phyloP scores from a whole-genome alignment of 1,139 yeast genomes.

The Martiniozyma asiatica region DNA sequence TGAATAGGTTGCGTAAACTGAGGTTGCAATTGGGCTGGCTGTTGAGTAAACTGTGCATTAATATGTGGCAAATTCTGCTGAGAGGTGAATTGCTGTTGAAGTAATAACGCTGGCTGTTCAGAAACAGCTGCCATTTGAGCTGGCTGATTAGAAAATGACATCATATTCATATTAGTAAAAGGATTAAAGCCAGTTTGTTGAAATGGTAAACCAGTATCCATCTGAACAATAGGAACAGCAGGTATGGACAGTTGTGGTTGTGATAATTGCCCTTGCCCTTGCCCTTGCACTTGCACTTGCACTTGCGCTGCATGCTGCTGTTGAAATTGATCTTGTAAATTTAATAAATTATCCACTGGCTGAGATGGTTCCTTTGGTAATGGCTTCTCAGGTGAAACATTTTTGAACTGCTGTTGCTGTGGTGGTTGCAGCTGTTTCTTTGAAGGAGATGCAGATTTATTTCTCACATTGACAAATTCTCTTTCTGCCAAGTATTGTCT shows the following conservation, averaged over 20 bases:
- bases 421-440: not conserved
- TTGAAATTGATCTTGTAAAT: no score
- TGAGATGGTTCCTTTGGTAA: conserved; percentile 9
- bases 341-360: no score
- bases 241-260: no score
- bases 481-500: conserved; percentile 64
- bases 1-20: no score
- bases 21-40: conserved; percentile 7
- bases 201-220: conserved; percentile 10
- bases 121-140: conserved; percentile 2
- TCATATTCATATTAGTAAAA: conserved; percentile 12
- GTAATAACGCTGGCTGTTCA: not conserved
- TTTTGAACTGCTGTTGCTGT: not conserved
- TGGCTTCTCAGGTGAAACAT: conserved; percentile 3
- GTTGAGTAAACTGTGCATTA: conserved; percentile 7
- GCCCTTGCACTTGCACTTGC: no score
- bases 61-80: conserved; percentile 9
- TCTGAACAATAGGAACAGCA: no score
- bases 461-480: conserved; percentile 26
- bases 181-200: conserved; percentile 22
- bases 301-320: no score
- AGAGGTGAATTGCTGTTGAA: conserved; percentile 11
- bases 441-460: no score
- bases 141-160: no score
- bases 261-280: conserved; percentile 7